Conservation (phyloP, 352 stramenopile species). For the Phytophthora quininea region DNA sequence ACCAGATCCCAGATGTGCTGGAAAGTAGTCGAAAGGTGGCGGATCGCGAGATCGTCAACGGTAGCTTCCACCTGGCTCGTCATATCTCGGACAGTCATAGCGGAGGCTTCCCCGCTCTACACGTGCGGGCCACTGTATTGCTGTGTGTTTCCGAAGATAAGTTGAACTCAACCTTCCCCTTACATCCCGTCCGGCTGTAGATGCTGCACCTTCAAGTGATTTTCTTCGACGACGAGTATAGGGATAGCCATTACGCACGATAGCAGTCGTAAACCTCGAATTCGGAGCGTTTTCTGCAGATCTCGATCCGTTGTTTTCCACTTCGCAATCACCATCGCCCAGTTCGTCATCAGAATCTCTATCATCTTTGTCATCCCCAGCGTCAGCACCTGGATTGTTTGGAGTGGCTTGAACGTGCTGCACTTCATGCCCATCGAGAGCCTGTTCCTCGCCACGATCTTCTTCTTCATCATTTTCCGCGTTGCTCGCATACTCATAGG, state of each 20-base stretch:
- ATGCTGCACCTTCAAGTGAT: neutral
- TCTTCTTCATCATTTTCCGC: too few species aligned
- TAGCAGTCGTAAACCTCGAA: neutral
- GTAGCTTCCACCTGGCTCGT: neutral
- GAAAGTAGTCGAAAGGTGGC: neutral
- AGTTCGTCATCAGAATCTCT: too few species aligned
- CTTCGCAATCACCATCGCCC: too few species aligned
- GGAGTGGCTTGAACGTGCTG: too few species aligned
- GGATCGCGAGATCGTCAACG: neutral
- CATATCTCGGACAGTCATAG: neutral
- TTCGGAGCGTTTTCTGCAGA: too few species aligned
- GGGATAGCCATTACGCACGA: neutral
- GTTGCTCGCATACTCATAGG: too few species aligned
- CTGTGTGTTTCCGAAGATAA: neutral
- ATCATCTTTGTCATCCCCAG: too few species aligned
- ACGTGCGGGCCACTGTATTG: slow-evolving; percentile 4
- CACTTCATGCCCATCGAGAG: too few species aligned
- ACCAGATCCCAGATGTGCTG: neutral
- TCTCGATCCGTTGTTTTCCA: too few species aligned
- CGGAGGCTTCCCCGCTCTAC: neutral
- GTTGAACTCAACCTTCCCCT: neutral
- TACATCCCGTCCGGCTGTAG: neutral
- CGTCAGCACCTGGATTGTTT: too few species aligned
- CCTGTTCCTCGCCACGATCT: too few species aligned
- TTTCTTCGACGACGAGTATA: neutral